Evolutionary conservation across 2,329 filamentous ascomycete genomes (phyloP).

Genomic region (Botrytis hyacinthi): DNA sequence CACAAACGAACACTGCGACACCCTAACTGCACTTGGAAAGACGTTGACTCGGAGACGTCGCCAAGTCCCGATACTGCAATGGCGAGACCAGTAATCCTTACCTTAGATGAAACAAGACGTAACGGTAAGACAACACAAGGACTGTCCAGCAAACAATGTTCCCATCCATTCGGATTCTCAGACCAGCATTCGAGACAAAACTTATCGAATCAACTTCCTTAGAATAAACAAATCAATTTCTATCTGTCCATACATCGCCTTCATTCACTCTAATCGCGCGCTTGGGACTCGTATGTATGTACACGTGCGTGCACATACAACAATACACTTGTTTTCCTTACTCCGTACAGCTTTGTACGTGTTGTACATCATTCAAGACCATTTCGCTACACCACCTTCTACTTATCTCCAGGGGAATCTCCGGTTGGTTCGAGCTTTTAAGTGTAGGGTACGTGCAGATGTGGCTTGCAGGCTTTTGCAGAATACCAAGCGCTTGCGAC

Average conservation of each 20-base stretch:
- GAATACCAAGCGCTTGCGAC: not conserved
- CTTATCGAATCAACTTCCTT: not conserved
- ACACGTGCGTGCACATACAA: conserved; percentile 3
- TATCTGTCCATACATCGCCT: not conserved
- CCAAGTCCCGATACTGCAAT: not conserved
- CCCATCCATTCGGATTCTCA: not conserved
- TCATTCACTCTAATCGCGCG: conserved; percentile 2
- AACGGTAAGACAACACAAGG: not conserved
- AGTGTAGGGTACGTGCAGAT: conserved; percentile 3
- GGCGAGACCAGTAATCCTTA: not conserved
- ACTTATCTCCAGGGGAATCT: not conserved
- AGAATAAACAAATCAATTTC: not conserved
- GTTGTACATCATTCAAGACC: not conserved
- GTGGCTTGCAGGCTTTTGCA: not conserved
- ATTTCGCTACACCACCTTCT: not conserved
- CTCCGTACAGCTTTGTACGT: not conserved
- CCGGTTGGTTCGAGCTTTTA: not conserved
- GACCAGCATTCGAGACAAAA: not conserved
- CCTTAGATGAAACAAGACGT: not conserved
- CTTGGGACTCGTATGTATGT: conserved; percentile 1
- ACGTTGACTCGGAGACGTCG: not conserved
- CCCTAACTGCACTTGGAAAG: not conserved
- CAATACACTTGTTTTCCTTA: not conserved
- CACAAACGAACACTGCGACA: not conserved
- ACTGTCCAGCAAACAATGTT: not conserved